phyloP scores from a whole-genome alignment of 768 basidiomycete species.

The Macrolepiota fuliginosa region DNA sequence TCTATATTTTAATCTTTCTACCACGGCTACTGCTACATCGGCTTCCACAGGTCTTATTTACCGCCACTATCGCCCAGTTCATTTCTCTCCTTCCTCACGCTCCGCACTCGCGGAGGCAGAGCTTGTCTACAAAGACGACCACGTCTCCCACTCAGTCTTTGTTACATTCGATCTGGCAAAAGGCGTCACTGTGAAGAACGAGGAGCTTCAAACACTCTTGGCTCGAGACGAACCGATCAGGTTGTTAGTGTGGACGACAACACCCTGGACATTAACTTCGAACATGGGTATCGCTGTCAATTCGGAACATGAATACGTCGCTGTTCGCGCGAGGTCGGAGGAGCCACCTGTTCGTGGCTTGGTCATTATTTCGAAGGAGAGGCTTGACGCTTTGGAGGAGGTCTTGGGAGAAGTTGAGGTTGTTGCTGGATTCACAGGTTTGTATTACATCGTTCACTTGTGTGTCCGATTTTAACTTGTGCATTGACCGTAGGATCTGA shows the following conservation, averaged over 20 bases:
- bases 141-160: constrained; percentile 85
- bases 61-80: constrained; percentile 83
- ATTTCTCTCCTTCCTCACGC: constrained; percentile 92
- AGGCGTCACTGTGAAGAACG: constrained; percentile 17
- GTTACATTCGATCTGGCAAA: constrained; percentile 70
- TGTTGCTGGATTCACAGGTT: constrained; percentile 37
- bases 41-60: constrained; percentile 66
- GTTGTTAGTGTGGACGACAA: constrained; percentile 94
- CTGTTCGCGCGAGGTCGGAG: constrained; percentile 33
- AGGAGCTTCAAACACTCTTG: constrained; percentile 30
- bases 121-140: constrained; percentile 84
- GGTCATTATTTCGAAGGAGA: constrained; percentile 51
- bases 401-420: constrained; percentile 37
- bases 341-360: constrained; percentile 16
- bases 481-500: constrained; percentile 35
- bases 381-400: constrained; percentile 36
- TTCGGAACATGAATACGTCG: constrained; percentile 62
- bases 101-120: constrained; percentile 97
- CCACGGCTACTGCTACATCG: not conserved
- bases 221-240: constrained; percentile 33
- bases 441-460: not conserved
- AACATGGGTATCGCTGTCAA: constrained; percentile 96
- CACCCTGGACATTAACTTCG: constrained; percentile 94
- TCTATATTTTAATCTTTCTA: not conserved
- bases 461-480: not conserved